Evolutionary conservation across 2,329 filamentous ascomycete genomes (phyloP).

Genomic region (Epichloe gansuensis): DNA sequence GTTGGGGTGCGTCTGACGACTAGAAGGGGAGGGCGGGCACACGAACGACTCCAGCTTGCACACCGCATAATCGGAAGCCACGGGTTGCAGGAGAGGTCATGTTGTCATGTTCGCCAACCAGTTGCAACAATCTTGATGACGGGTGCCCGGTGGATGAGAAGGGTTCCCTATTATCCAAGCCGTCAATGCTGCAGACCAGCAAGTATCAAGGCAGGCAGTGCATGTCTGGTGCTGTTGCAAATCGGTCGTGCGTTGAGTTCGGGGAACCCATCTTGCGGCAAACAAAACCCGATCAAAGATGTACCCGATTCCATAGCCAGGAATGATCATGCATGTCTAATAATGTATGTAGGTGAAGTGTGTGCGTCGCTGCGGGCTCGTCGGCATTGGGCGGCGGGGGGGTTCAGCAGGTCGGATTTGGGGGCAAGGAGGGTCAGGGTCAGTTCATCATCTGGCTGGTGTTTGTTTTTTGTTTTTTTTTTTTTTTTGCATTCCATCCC

Average conservation of each 20-base stretch:
- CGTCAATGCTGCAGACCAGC: neutral
- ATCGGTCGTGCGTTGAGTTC: neutral
- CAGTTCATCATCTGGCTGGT: neutral
- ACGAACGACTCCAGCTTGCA: constrained; percentile 2
- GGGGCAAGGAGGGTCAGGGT: neutral
- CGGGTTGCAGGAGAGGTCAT: neutral
- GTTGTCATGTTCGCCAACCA: neutral
- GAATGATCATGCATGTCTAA: constrained; percentile 6
- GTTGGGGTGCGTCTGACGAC: neutral
- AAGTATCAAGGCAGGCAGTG: neutral
- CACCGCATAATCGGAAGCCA: constrained; percentile 3
- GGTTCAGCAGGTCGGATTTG: neutral
- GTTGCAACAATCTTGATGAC: neutral
- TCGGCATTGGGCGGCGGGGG: neutral
- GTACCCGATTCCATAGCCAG: neutral
- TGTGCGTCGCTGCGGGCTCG: constrained; percentile 4
- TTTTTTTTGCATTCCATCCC: too few relatives aligned
- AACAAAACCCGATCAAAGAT: neutral
- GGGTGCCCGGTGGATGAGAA: neutral
- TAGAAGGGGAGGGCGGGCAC: neutral
- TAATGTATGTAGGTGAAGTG: constrained; percentile 3
- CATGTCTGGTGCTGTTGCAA: neutral
- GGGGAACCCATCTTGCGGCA: neutral
- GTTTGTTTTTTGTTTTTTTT: neutral
- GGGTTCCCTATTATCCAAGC: neutral